These are phyloP conservation scores for Monilinia fructigena DNA, from an alignment of 2,329 filamentous ascomycete genomes.

Conservation along the genomic window DNA sequence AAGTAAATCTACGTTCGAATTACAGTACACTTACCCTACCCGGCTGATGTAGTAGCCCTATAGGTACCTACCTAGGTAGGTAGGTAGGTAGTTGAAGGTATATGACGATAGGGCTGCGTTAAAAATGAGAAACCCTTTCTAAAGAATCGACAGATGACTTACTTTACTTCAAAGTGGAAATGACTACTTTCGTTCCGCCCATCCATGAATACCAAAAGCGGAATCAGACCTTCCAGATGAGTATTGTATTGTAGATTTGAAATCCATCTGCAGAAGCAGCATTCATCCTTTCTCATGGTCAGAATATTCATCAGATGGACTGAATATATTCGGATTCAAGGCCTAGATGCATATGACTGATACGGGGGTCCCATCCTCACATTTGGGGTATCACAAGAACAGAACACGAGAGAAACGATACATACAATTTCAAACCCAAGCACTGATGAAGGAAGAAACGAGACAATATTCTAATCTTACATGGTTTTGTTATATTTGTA, in stretches of 20 bases:
- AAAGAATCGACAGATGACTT: no score
- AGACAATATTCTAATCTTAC: not conserved
- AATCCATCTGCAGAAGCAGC: not conserved
- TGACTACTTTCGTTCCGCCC: no score
- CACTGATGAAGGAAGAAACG: not conserved
- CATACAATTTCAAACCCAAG: not conserved
- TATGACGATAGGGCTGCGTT: no score
- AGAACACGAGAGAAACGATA: conserved; percentile 12
- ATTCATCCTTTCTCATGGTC: conserved; percentile 3
- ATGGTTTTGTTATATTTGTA: no score
- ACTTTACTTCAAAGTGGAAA: no score
- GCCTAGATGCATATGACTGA: not conserved
- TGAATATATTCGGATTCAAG: not conserved
- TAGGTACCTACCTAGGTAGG: no score
- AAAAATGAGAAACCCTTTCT: no score
- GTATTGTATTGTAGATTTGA: not conserved
- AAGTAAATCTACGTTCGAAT: no score
- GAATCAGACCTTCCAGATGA: not conserved
- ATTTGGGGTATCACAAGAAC: conserved; percentile 11
- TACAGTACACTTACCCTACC: no score
- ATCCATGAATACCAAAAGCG: no score
- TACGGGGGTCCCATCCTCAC: conserved; percentile 3
- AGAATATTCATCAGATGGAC: not conserved
- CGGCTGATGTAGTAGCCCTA: no score
- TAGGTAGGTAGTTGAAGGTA: no score